Evolutionary conservation across 139 green algal species (phyloP), one percentile per base, ranked within the genome.

Genomic region (Auxenochlorella pyrenoidosa): DNA sequence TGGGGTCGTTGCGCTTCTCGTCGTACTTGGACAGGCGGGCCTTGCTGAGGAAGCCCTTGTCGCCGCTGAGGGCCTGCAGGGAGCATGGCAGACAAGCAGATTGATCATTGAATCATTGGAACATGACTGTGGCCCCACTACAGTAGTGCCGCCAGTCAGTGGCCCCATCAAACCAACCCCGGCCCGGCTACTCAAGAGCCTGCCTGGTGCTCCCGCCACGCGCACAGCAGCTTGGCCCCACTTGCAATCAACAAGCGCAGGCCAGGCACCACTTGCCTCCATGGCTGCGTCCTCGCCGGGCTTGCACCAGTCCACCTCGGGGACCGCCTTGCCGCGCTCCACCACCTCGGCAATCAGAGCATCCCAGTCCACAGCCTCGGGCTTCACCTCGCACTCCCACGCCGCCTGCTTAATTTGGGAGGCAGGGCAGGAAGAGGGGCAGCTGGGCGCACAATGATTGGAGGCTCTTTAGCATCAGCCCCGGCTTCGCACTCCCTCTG

Each of bases 1-100:
- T 66, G 36, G 97, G 97, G 90, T 99, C 94, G 89, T 99, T 99
- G 70, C 97, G 92, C 86, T 97, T 94, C 19, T 84, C 88, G 72
- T 93, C 92, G 78, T 98, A 99, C 68, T n/a, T 58, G 38, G 60
- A 43, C 30, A 85, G 63, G 28, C 80, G 60, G 3, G 85, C 80
- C 36, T 94, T 88, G 36, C 85, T 91, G 6, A 99, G 92, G 90
- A 99, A 99, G 54, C 90, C 94, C 32, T 89, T 44, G 13, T 89
- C 82, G 38, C 93, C 95, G 5, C 60, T 40, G 82, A 97, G 89
- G 10, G 94, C 94, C 76, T 90, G 60, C 71, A 86, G 0, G 77
- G 24, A 38, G 18, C 32, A 38, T n/a, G n/a, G n/a, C n/a, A n/a
- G n/a, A n/a, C n/a, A n/a, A n/a, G n/a, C n/a, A n/a, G n/a, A n/a